These are phyloP conservation scores for Lepidopterella palustris DNA, from an alignment of 495 filamentous ascomycete species.

Conservation along the genomic window DNA sequence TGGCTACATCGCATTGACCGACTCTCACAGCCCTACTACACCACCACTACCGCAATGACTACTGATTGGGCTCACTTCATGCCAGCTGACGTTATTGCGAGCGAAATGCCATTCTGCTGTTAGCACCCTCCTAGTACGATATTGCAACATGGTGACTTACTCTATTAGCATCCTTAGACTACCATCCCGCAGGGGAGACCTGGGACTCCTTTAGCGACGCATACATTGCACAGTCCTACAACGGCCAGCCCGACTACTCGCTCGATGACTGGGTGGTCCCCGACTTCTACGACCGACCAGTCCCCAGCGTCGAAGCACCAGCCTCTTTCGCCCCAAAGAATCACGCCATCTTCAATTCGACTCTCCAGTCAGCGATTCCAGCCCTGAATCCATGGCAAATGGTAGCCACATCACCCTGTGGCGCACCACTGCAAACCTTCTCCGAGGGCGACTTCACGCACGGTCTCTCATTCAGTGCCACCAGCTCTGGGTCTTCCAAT, in stretches of 20 bases:
- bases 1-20: background rate
- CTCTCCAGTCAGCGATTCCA: no score
- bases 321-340: no score
- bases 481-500: no score
- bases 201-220: constrained; percentile 14
- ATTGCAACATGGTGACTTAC: background rate
- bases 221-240: constrained; percentile 16
- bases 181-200: constrained; percentile 10
- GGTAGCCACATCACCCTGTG: no score
- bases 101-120: background rate
- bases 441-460: no score
- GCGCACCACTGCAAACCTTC: no score
- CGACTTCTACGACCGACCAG: constrained; percentile 16
- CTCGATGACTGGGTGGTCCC: constrained; percentile 11
- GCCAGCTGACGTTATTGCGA: background rate
- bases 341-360: no score
- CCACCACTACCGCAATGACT: background rate
- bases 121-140: background rate
- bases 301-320: constrained; percentile 15
- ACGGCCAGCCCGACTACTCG: constrained; percentile 5
- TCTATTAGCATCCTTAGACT: constrained; percentile 7
- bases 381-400: no score
- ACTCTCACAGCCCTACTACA: background rate
- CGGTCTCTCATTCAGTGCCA: no score
- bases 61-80: background rate